Base-by-base conservation (phyloP, 345 rosid species). In the Eutrema japonicum region DNA sequence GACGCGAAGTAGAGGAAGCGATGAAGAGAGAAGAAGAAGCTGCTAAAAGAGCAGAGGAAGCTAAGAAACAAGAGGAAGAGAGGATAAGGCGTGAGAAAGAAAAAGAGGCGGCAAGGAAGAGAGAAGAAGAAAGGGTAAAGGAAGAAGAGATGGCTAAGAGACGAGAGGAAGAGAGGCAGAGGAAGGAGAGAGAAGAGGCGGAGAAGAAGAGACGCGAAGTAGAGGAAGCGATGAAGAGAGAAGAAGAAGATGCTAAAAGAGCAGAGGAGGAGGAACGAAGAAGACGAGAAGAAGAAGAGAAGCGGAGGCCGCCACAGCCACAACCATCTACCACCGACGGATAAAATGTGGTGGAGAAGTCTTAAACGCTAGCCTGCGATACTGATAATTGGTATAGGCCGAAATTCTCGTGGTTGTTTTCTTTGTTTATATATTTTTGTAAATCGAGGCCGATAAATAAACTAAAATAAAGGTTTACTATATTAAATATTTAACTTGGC, bases 181-280 rank as follows among this genome's bases (percentile, higher is more conserved):
- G 22, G 48, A 11, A 40, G 10, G 59, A 13, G 12, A 37, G 30
- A 5, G 38, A 38, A 30, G 37, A 0, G 49, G 27, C 8, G 4
- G 47, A 13, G 47, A 47, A 2, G 33, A 61, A 6, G 38, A 36
- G 37, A 8, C 59, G 46, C 10, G 26, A 48, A 43, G 57, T 45
- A 29, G 45, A 27, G 7, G 67, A 11, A 3, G 59, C 33, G 37
- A 38, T 35, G 53, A 71, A n/a, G 9, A 69, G 77, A 32, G 46
- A 27, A 14, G 43, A 72, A 70, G 55, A 22, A 41, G 75, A 41
- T 1, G 30, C 43, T 29, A 49, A 42, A 65, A 68, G 47, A 29
- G 46, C 12, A 43, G 74, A 60, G 56, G 62, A 60, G 56, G 62
- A 74, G 8, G 59, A 64, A 65, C 64, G 76, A 18, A 77, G 50